These are phyloP conservation scores for Mortierella sp. DNA, from an alignment of 371 early-diverging fungal genomes.

Conservation along the genomic window DNA sequence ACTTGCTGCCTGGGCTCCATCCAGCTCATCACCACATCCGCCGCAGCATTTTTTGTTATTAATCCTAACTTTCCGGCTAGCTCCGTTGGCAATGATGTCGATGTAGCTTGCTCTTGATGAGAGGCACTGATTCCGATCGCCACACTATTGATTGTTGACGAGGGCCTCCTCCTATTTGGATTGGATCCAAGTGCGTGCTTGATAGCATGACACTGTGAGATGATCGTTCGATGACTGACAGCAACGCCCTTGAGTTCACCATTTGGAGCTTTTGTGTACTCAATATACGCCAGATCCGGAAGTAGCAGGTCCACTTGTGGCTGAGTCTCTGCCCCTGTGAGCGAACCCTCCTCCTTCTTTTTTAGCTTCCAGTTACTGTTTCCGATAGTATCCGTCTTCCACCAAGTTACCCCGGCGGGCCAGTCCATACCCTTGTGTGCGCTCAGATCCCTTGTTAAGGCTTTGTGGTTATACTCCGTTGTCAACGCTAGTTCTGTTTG, in stretches of 20 bases:
- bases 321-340: neutral
- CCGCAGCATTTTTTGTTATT: neutral
- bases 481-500: conserved; percentile 75
- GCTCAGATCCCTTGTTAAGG: conserved; percentile 71
- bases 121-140: neutral
- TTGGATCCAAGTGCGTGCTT: conserved; percentile 23
- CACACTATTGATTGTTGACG: neutral
- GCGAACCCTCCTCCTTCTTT: neutral
- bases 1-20: conserved; percentile 88
- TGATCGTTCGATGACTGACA: conserved; percentile 79
- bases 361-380: conserved; percentile 51
- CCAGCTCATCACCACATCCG: conserved; percentile 63
- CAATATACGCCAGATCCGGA: conserved; percentile 84
- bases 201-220: conserved; percentile 72
- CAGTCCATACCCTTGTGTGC: conserved; percentile 60
- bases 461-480: conserved; percentile 79
- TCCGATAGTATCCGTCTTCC: conserved; percentile 79
- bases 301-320: neutral
- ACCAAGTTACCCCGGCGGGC: conserved; percentile 74
- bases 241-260: conserved; percentile 88
- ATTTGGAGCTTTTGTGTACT: conserved; percentile 82
- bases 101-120: neutral
- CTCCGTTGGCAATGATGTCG: conserved; percentile 5
- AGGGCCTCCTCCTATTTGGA: neutral
- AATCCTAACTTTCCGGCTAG: neutral